Evolutionary conservation across 495 filamentous ascomycete genomes (phyloP).

Genomic region (Podospora comata): DNA sequence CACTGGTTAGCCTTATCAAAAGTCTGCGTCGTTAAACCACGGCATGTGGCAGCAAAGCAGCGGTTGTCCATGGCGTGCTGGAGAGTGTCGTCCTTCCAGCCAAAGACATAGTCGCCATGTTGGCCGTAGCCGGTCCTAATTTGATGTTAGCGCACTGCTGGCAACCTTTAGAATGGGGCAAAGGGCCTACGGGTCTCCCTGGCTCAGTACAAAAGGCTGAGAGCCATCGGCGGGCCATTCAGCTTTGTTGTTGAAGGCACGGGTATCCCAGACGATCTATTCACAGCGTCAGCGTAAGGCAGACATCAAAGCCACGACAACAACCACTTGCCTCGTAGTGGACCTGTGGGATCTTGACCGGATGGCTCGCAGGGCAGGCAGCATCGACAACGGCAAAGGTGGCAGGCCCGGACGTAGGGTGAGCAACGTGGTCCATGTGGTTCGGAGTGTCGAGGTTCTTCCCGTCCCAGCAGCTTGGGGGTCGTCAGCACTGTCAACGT

Average conservation of each 20-base stretch:
- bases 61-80: conserved; percentile 51
- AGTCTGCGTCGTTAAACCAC: conserved; percentile 36
- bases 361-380: conserved; percentile 47
- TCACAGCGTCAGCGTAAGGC: background rate
- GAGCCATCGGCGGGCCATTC: conserved; percentile 47
- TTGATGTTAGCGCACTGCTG: background rate
- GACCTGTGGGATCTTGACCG: conserved; percentile 49
- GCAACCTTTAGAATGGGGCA: background rate
- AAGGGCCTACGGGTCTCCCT: conserved; percentile 33
- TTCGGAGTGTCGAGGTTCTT: conserved; percentile 51
- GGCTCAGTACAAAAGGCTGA: conserved; percentile 49
- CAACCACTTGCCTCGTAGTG: conserved; percentile 40
- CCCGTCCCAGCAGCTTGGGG: conserved; percentile 51
- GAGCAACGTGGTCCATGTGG: conserved; percentile 48
- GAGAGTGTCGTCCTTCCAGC: conserved; percentile 48
- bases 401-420: conserved; percentile 45
- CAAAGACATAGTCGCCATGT: conserved; percentile 53
- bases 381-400: conserved; percentile 42
- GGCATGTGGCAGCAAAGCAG: conserved; percentile 41
- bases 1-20: conserved; percentile 38
- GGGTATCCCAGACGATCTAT: conserved; percentile 50
- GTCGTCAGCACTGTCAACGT: background rate
- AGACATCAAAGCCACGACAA: background rate
- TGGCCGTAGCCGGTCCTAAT: conserved; percentile 29
- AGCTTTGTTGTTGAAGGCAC: conserved; percentile 42